Conservation (phyloP, 169 alveolate genomes). For the Plasmodium gonderi region DNA sequence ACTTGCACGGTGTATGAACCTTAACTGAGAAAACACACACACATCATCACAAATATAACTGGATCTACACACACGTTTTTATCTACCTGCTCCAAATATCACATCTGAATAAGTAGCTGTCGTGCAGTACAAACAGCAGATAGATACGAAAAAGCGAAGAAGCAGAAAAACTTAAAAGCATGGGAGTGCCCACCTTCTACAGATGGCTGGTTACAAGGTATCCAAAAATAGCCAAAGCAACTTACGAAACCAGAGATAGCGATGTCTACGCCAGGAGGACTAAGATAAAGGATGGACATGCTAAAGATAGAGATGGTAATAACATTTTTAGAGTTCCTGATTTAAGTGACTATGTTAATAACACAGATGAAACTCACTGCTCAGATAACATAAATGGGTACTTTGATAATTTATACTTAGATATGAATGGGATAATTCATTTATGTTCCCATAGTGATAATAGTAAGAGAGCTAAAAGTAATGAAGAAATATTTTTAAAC, state of each 20-base stretch:
- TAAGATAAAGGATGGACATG: conserved; percentile 13
- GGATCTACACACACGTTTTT: no score
- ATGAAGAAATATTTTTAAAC: conserved; percentile 94
- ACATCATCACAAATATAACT: no score
- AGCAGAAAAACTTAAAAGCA: no score
- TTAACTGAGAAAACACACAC: no score
- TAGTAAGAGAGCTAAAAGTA: conserved; percentile 90
- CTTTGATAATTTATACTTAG: conserved; percentile 97
- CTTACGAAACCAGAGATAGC: conserved; percentile 83
- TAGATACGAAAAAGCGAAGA: background rate
- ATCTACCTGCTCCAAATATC: background rate
- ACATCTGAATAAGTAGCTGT: background rate
- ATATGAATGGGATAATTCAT: conserved; percentile 99
- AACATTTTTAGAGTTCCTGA: conserved; percentile 76
- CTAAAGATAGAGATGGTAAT: conserved; percentile 69
- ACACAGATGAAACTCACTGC: conserved; percentile 72
- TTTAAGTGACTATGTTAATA: conserved; percentile 79
- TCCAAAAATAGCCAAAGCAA: conserved; percentile 92
- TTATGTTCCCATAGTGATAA: conserved; percentile 96
- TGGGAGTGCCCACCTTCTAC: conserved; percentile 99
- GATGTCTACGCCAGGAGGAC: conserved; percentile 82
- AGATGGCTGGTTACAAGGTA: conserved; percentile 97
- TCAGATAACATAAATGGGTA: conserved; percentile 91
- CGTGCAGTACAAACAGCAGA: no score
- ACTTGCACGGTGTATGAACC: no score